Percentiles rank a stretch among this genome's conserved stretches.
Conservation (phyloP, 2,329 filamentous ascomycete species). For the Fusarium tjaetaba region DNA sequence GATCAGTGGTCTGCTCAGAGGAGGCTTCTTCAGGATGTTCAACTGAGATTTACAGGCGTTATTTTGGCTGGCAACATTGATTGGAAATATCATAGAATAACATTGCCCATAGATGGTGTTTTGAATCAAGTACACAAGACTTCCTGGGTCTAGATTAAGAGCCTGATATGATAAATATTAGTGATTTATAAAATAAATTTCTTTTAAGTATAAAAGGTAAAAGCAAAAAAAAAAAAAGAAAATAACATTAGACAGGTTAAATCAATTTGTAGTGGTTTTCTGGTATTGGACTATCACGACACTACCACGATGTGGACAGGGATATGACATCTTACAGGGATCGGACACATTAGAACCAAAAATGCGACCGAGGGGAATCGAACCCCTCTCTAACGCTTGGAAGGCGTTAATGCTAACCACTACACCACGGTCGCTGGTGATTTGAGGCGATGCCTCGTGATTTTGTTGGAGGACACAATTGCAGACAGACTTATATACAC, state of each 20-base stretch:
- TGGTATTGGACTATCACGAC: background rate
- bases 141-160: too few relatives aligned
- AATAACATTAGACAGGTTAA: fast-evolving
- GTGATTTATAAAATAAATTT: background rate
- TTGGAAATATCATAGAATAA: background rate
- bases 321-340: background rate
- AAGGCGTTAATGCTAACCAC: constrained; percentile 34
- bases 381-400: constrained; percentile 33
- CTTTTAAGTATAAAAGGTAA: background rate
- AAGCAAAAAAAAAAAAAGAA: background rate
- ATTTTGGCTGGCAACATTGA: background rate
- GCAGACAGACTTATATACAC: fast-evolving
- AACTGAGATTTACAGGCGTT: background rate
- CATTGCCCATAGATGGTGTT: background rate
- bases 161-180: fast-evolving
- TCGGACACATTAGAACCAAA: background rate
- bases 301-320: fast-evolving
- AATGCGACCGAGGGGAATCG: constrained; percentile 31
- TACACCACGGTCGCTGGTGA: constrained; percentile 25
- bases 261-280: background rate
- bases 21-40: background rate
- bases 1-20: background rate
- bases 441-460: background rate
- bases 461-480: background rate
- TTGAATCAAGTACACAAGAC: background rate